These are phyloP conservation scores for Alternaria conjuncta DNA, from an alignment of 2,329 filamentous ascomycete genomes.

Conservation along the genomic window DNA sequence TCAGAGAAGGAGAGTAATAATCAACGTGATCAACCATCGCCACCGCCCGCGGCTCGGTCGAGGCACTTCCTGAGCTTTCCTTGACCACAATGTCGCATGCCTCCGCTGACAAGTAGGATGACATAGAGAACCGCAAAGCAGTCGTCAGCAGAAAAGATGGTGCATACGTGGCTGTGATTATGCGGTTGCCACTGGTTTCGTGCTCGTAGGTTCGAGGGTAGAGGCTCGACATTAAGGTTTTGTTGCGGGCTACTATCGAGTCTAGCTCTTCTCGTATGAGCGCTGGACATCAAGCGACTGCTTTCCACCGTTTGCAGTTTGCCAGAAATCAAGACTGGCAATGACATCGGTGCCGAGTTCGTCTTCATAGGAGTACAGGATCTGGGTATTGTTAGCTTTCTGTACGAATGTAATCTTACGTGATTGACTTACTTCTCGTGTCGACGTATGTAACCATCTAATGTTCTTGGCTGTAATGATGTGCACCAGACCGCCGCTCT, in stretches of 20 bases:
- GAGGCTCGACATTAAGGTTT: conserved; percentile 5
- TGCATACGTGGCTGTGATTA: neutral
- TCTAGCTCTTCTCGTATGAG: conserved; percentile 35
- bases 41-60: conserved; percentile 11
- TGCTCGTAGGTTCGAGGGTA: conserved; percentile 6
- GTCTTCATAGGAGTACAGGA: conserved; percentile 96
- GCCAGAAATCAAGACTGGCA: conserved; percentile 95
- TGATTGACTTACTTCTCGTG: conserved; percentile 76
- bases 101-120: neutral
- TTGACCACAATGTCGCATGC: neutral
- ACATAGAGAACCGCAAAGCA: neutral
- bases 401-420: neutral
- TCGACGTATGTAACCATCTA: conserved; percentile 95
- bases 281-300: conserved; percentile 35
- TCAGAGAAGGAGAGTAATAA: neutral
- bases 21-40: conserved; percentile 8
- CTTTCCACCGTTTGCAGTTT: conserved; percentile 39
- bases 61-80: conserved; percentile 3
- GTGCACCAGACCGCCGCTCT: conserved; percentile 87
- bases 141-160: neutral
- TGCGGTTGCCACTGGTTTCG: conserved; percentile 1
- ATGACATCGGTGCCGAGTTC: conserved; percentile 92
- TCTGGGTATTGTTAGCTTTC: conserved; percentile 62
- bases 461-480: conserved; percentile 97
- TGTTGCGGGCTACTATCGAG: neutral